phyloP scores from a whole-genome alignment of 2,329 filamentous ascomycete genomes.

The Ramichloridium luteum region DNA sequence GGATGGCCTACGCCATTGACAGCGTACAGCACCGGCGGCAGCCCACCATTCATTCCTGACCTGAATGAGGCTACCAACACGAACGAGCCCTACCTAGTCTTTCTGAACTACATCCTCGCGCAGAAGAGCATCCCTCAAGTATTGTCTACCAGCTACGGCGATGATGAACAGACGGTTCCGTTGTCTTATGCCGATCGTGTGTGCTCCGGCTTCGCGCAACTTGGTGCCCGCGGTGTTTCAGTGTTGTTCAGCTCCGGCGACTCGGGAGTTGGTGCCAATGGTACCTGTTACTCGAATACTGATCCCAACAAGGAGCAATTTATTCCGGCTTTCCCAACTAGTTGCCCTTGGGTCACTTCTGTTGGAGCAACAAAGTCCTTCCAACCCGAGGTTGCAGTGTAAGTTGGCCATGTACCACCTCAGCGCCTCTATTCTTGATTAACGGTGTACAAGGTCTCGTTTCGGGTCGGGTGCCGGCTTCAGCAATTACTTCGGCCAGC shows the following conservation, averaged over 20 bases:
- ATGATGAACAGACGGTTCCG: conserved; percentile 53
- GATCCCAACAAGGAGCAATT: conserved; percentile 33
- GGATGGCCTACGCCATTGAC: conserved; percentile 42
- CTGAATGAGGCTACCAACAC: conserved; percentile 36
- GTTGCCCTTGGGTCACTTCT: conserved; percentile 38
- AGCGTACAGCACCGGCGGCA: conserved; percentile 49
- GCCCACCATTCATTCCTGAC: conserved; percentile 41
- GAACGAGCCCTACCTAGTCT: conserved; percentile 59
- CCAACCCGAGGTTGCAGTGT: conserved; percentile 37
- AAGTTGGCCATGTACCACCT: too few relatives aligned
- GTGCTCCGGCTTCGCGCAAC: conserved; percentile 49
- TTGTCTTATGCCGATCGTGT: conserved; percentile 47
- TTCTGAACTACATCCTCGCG: conserved; percentile 46
- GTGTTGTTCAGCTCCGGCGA: conserved; percentile 55
- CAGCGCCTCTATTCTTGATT: too few relatives aligned
- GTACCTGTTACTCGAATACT: conserved; percentile 35
- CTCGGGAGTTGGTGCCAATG: conserved; percentile 40
- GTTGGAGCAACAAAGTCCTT: conserved; percentile 35
- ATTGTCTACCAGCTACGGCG: conserved; percentile 54
- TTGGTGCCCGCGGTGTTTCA: conserved; percentile 55
- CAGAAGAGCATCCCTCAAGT: conserved; percentile 47
- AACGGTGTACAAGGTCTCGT: conserved; percentile 29
- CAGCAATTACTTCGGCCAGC: conserved; percentile 33
- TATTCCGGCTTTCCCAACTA: conserved; percentile 33
- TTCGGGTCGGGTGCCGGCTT: conserved; percentile 40